A percentile compares a stretch with the other conserved stretches of the same genome.
Evolutionary conservation across 805 yeast genomes (phyloP).

Genomic region (Nakazawaea peltata): DNA sequence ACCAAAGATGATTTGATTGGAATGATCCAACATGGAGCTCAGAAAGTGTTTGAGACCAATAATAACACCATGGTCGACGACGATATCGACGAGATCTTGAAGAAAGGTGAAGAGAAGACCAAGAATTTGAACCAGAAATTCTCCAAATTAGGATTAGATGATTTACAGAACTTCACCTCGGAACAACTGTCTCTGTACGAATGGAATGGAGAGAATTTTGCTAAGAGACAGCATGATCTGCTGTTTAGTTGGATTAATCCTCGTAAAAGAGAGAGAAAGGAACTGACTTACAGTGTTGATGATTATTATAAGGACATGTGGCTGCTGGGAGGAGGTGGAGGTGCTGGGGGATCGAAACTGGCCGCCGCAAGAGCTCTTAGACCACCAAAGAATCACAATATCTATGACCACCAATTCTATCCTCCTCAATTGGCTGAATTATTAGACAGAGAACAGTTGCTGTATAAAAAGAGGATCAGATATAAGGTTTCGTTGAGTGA

Average conservation of each 20-base stretch:
- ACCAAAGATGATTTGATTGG: constrained; percentile 79
- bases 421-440: constrained; percentile 44
- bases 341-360: constrained; percentile 23
- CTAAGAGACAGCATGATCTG: constrained; percentile 40
- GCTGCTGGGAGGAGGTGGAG: neutral
- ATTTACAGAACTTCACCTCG: constrained; percentile 82
- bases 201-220: constrained; percentile 91
- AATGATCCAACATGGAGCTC: constrained; percentile 98
- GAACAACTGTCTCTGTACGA: constrained; percentile 82
- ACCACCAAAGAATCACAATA: constrained; percentile 56
- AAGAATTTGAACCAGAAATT: constrained; percentile 72
- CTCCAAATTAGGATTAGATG: constrained; percentile 84
- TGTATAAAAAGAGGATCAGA: constrained; percentile 50
- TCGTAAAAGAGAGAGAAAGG: constrained; percentile 66
- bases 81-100: constrained; percentile 79
- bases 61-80: constrained; percentile 30
- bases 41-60: constrained; percentile 63
- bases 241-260: constrained; percentile 64
- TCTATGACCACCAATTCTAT: constrained; percentile 72
- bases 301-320: constrained; percentile 64
- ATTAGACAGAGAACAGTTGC: constrained; percentile 57
- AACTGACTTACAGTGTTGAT: constrained; percentile 71
- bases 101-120: constrained; percentile 77
- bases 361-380: constrained; percentile 29
- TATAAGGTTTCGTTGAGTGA: constrained; percentile 53